These are phyloP conservation scores for Maudiozyma bulderi DNA, from an alignment of 805 yeast genomes.

Conservation along the genomic window DNA sequence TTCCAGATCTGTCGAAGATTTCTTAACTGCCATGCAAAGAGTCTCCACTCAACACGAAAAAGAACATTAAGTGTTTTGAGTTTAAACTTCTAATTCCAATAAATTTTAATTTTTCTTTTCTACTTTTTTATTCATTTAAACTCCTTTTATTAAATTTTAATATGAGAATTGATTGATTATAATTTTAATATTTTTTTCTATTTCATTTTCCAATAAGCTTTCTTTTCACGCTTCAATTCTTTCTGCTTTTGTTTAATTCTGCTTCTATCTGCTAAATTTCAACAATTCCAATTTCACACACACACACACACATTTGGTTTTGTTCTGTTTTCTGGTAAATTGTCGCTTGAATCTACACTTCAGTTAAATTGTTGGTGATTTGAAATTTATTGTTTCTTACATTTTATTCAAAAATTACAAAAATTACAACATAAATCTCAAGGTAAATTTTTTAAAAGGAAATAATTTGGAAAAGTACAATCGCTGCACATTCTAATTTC, in stretches of 20 bases:
- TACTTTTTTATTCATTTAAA: not conserved
- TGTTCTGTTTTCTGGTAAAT: not conserved
- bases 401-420: not conserved
- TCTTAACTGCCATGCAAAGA: slow-evolving; percentile 79
- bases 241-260: not conserved
- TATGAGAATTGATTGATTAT: slow-evolving; percentile 12
- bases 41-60: slow-evolving; percentile 85
- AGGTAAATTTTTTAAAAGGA: not conserved
- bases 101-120: slow-evolving; percentile 2
- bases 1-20: slow-evolving; percentile 69
- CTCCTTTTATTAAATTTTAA: slow-evolving; percentile 2
- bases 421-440: not conserved
- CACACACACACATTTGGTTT: slow-evolving; percentile 5
- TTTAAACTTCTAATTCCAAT: slow-evolving; percentile 4
- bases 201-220: not conserved
- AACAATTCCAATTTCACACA: slow-evolving; percentile 2
- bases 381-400: not conserved
- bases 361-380: not conserved
- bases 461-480: slow-evolving; percentile 4
- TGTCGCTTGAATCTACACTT: not conserved
- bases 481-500: slow-evolving; percentile 8
- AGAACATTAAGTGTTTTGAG: slow-evolving; percentile 39
- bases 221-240: not conserved
- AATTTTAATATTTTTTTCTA: not conserved
- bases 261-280: not conserved